These are phyloP conservation scores for Erythrophleum ivorense DNA, from an alignment of 331 rosid genomes.

Conservation along the genomic window DNA sequence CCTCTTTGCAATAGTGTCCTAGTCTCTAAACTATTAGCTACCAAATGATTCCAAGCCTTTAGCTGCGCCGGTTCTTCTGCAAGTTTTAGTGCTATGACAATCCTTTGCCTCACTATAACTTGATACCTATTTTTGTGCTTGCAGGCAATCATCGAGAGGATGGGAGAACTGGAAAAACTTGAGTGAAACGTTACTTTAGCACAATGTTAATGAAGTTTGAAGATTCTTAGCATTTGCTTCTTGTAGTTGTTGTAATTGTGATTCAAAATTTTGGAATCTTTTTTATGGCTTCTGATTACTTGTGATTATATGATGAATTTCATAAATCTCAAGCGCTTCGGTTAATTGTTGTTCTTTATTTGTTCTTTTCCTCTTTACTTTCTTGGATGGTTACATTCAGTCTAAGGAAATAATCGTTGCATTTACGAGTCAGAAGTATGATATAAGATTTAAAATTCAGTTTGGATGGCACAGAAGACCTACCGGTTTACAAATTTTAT, in stretches of 20 bases:
- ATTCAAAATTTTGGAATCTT: constrained; percentile 36
- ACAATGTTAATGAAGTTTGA: constrained; percentile 22
- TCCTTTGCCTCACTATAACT: constrained; percentile 8
- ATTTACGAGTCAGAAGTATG: constrained; percentile 1
- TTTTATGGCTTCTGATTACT: constrained; percentile 6
- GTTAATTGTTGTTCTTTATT: background rate
- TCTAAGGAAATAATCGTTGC: background rate
- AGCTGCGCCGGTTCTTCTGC: background rate
- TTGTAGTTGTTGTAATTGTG: constrained; percentile 43
- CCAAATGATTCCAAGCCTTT: constrained; percentile 3
- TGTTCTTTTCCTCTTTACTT: background rate
- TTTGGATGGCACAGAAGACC: constrained; percentile 16
- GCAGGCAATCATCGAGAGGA: constrained; percentile 98
- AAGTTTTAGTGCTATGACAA: constrained; percentile 18
- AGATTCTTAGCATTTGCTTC: constrained; percentile 25
- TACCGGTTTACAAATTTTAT: background rate
- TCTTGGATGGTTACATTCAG: constrained; percentile 12
- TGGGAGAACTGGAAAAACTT: constrained; percentile 98
- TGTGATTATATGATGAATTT: constrained; percentile 45
- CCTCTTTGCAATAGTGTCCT: background rate
- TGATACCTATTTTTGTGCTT: constrained; percentile 25
- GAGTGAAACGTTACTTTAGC: constrained; percentile 54
- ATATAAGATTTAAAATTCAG: background rate
- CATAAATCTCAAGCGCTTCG: background rate
- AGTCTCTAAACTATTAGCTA: background rate